phyloP scores from a whole-genome alignment of 495 filamentous ascomycete species.

The Cladorrhinum samala region DNA sequence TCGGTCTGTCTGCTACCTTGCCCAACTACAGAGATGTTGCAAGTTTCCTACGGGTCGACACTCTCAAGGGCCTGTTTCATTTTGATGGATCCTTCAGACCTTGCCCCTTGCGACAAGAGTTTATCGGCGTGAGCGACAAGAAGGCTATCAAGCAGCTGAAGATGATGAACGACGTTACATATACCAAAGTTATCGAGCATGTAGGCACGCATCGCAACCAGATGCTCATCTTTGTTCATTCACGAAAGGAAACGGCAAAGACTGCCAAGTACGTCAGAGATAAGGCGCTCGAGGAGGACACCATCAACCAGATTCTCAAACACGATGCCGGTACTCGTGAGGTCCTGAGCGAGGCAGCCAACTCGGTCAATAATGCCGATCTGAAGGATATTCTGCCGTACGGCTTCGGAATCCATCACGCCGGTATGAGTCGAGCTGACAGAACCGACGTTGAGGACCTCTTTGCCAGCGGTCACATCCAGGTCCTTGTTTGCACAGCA shows the following conservation, averaged over 20 bases:
- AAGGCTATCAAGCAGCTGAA: conserved; percentile 99
- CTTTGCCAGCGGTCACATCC: conserved; percentile 82
- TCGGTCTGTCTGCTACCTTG: conserved; percentile 90
- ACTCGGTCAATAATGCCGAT: conserved; percentile 74
- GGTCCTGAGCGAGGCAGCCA: conserved; percentile 77
- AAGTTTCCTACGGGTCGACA: conserved; percentile 89
- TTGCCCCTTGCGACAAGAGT: conserved; percentile 91
- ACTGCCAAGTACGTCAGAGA: conserved; percentile 93
- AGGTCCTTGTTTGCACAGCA: conserved; percentile 94
- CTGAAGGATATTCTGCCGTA: conserved; percentile 94
- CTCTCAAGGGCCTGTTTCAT: conserved; percentile 80
- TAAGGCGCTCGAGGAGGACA: conserved; percentile 91
- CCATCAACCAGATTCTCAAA: conserved; percentile 90
- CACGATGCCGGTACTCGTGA: conserved; percentile 90
- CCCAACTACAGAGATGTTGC: conserved; percentile 97
- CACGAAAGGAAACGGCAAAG: conserved; percentile 94
- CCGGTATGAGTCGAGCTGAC: conserved; percentile 89
- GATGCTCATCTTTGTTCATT: conserved; percentile 99
- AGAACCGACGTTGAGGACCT: conserved; percentile 92
- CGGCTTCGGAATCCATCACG: conserved; percentile 96
- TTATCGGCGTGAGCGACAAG: conserved; percentile 94
- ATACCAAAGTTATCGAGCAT: conserved; percentile 95
- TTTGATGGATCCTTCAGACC: conserved; percentile 94
- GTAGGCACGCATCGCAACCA: conserved; percentile 86
- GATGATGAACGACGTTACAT: conserved; percentile 98